Evolutionary conservation across 306 rosid species (phyloP), one percentile per base, ranked within the genome.

Genomic region (Rosa chinensis): DNA sequence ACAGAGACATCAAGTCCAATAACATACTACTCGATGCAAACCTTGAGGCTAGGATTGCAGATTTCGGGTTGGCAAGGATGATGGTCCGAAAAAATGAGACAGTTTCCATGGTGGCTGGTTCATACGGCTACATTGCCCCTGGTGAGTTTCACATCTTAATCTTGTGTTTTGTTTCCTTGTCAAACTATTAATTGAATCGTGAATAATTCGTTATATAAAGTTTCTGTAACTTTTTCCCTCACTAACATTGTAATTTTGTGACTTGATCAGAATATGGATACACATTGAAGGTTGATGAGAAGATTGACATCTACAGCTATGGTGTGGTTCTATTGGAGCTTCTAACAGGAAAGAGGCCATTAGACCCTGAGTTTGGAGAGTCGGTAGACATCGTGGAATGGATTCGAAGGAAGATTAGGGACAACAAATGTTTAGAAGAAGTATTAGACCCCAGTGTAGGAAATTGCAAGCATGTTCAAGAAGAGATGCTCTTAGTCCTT

Each of bases 101-200:
- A 0, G 91, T 95, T 71, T 93, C 99, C 75, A 90, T 90, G 93
- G 92, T 95, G 82, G 99, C 93, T 52, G 97, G 99, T 58, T 95
- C 99, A 32, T 95, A 95, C 20, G 99, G 99, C 76, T 95, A 95
- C 90, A 93, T 95, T 72, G 99, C 98, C 75, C 99, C 98, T 4
- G 99, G 98, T 91, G 76, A 91, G 94, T 86, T 75, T 76, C 37
- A 76, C 37, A 20, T 28, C 47, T 5, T 13, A 62, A 20, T 4
- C 72, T 76, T 76, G 37, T 21, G n/a, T 13, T 1, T 2, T 12
- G 69, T 28, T 32, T 2, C n/a, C n/a, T 63, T 28, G 28, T 32
- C 37, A 32, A 32, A 32, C 37, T 32, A 2, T 32, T 32, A 2
- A 32, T 32, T 32, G 37, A 32, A 32, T 32, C 37, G 37, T 32